A percentile compares a stretch with the other conserved stretches of the same genome.
Conservation (phyloP, 1,284 basidiomycete genomes). For the Vanrija humicola region DNA sequence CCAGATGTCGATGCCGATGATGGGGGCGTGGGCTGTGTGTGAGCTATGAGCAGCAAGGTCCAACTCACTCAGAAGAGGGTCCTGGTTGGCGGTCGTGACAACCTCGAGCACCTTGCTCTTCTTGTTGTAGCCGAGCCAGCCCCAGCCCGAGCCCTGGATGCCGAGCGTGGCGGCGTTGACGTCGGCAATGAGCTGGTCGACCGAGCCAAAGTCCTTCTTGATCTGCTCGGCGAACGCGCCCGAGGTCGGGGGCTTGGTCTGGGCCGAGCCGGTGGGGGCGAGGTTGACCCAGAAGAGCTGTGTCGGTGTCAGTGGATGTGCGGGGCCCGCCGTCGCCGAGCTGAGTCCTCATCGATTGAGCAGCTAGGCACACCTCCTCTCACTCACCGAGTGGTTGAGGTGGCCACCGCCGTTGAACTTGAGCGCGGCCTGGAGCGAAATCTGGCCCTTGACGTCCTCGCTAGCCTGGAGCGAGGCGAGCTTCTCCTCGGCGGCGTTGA, state of each 20-base stretch:
- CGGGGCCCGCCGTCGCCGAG: not conserved
- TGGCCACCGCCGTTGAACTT: slow-evolving; percentile 87
- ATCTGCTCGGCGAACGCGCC: slow-evolving; percentile 79
- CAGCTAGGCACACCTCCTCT: not conserved
- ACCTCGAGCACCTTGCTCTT: slow-evolving; percentile 74
- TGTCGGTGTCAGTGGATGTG: slow-evolving; percentile 52
- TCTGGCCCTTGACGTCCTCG: slow-evolving; percentile 68
- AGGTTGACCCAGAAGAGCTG: slow-evolving; percentile 98
- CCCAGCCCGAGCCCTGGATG: slow-evolving; percentile 98
- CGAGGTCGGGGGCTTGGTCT: slow-evolving; percentile 59
- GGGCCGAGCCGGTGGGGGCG: slow-evolving; percentile 60
- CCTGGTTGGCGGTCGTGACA: slow-evolving; percentile 91
- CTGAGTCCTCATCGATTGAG: not conserved
- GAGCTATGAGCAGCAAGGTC: not conserved
- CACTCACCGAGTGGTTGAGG: slow-evolving; percentile 49
- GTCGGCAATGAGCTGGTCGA: slow-evolving; percentile 68
- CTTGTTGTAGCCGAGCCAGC: slow-evolving; percentile 83
- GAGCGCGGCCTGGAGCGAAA: slow-evolving; percentile 77
- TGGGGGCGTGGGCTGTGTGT: slow-evolving; percentile 67
- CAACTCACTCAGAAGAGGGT: slow-evolving; percentile 69
- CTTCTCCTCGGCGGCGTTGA: slow-evolving; percentile 85
- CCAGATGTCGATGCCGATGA: slow-evolving; percentile 97
- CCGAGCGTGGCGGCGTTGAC: slow-evolving; percentile 86
- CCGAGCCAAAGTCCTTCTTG: slow-evolving; percentile 74
- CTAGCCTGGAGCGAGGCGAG: slow-evolving; percentile 56